These are phyloP conservation scores for Boletus sensibilis DNA, from an alignment of 768 basidiomycete genomes.

Conservation along the genomic window DNA sequence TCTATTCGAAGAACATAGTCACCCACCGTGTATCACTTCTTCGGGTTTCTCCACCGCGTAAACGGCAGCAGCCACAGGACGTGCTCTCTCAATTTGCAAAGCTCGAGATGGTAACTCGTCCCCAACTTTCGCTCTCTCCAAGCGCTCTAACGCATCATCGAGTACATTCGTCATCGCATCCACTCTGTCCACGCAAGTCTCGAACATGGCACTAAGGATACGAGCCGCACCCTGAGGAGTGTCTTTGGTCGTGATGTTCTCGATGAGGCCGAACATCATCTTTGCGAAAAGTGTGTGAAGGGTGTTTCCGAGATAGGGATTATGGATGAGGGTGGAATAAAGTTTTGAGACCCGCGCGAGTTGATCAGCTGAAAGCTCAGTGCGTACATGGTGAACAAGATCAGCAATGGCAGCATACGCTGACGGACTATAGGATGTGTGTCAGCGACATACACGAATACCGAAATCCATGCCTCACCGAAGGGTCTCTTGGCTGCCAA, in stretches of 20 bases:
- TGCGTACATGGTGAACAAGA: conserved; percentile 86
- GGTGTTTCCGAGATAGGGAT: conserved; percentile 73
- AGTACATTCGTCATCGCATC: conserved; percentile 72
- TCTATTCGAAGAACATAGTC: background rate
- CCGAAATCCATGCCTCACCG: conserved; percentile 44
- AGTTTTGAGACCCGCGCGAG: conserved; percentile 76
- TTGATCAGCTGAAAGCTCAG: conserved; percentile 75
- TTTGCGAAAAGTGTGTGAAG: conserved; percentile 92
- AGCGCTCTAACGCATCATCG: conserved; percentile 44
- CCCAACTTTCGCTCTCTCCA: conserved; percentile 44
- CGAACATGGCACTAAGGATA: conserved; percentile 73
- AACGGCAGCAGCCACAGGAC: conserved; percentile 76
- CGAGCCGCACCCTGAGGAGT: conserved; percentile 63
- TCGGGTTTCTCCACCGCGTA: conserved; percentile 83
- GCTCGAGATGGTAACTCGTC: conserved; percentile 48
- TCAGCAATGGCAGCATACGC: conserved; percentile 91
- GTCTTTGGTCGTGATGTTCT: conserved; percentile 76
- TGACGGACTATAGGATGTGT: conserved; percentile 50
- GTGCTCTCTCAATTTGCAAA: conserved; percentile 76
- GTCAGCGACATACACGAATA: background rate
- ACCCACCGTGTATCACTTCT: conserved; percentile 74
- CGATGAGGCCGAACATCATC: conserved; percentile 86
- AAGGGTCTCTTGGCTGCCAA: conserved; percentile 83
- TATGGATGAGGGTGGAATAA: conserved; percentile 87
- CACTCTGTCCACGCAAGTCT: conserved; percentile 81